Base-by-base conservation (phyloP, 257 asterid species). In the Agastache rugosa region DNA sequence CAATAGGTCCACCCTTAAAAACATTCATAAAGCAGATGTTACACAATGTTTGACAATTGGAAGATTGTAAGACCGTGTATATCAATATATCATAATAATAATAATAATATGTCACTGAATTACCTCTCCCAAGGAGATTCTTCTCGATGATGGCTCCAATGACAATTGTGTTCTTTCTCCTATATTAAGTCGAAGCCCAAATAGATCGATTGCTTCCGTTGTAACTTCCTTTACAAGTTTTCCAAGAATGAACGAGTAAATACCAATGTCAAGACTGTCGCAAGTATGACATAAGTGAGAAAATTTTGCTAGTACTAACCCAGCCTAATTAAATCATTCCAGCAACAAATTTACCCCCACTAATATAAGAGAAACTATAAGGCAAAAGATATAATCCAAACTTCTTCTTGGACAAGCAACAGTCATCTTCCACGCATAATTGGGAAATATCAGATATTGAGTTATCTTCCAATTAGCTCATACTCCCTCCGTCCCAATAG, bases 61-160 rank as follows among this genome's bases (percentile, higher is more conserved):
- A 44, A 15, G 59, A 61, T 34, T 67, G 72, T 37, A 61, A 34
- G 65, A 69, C 29, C 23, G 15, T 25, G 45, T 62, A 69, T 23
- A 79, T 34, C 39, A 75, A n/a, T n/a, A n/a, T n/a, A n/a, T n/a
- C n/a, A n/a, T n/a, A n/a, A n/a, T n/a, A n/a, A n/a, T n/a, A n/a
- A n/a, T n/a, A n/a, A n/a, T 42, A 60, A 48, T 71, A 65, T 47
- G 66, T 11, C 51, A 54, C 48, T 29, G 60, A 59, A 15, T 80
- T 83, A 90, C 97, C 97, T 85, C 94, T 53, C 85, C 90, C 82
- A 92, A 64, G 27, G 92, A 62, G 76, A 90, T 82, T 79, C 74
- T 75, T 67, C 58, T 60, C 7, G 68, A 69, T 56, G 83, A 84
- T 67, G 97, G 87, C 76, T 83, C 91, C 86, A 90, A 68, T 7